A percentile compares a stretch with the other conserved stretches of the same genome.
Conservation (phyloP, 2,329 filamentous ascomycete species). For the Sphaerostilbella broomeana region DNA sequence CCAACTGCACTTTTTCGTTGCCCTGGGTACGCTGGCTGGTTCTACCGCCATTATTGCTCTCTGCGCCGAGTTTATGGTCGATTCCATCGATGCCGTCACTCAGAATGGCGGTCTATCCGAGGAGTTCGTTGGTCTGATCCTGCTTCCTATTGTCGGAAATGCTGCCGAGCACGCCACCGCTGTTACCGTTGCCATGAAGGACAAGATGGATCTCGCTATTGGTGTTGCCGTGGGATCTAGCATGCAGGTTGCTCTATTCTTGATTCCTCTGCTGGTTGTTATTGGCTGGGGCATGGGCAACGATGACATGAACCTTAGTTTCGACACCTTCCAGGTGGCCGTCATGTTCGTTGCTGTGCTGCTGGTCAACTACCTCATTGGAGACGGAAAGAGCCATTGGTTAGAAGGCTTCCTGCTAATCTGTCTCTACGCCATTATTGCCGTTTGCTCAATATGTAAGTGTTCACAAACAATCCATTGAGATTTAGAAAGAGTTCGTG, state of each 20-base stretch:
- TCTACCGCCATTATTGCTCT: constrained; percentile 75
- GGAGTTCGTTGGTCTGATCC: constrained; percentile 73
- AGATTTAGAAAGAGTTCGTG: not conserved
- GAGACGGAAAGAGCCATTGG: constrained; percentile 78
- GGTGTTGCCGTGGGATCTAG: constrained; percentile 73
- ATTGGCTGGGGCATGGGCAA: constrained; percentile 69
- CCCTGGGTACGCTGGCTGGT: constrained; percentile 62
- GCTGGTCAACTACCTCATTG: constrained; percentile 78
- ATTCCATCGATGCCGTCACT: constrained; percentile 64
- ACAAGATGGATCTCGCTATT: constrained; percentile 80
- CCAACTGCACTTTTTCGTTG: constrained; percentile 64
- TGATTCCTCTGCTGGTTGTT: constrained; percentile 69
- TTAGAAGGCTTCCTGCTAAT: constrained; percentile 71
- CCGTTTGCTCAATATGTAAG: constrained; percentile 58
- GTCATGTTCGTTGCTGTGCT: constrained; percentile 78
- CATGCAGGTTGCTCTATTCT: constrained; percentile 74
- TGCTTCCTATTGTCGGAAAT: constrained; percentile 77
- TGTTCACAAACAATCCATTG: constrained; percentile 14
- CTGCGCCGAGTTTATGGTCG: constrained; percentile 73
- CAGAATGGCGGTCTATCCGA: constrained; percentile 53
- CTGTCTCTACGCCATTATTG: constrained; percentile 74
- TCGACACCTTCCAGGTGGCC: constrained; percentile 84
- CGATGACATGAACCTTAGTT: constrained; percentile 72
- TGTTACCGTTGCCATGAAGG: constrained; percentile 72
- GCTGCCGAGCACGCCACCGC: constrained; percentile 77